Evolutionary conservation across 129 eudicot species (phyloP), one percentile per base, ranked within the genome.

Genomic region (Scalesia atractyloides): DNA sequence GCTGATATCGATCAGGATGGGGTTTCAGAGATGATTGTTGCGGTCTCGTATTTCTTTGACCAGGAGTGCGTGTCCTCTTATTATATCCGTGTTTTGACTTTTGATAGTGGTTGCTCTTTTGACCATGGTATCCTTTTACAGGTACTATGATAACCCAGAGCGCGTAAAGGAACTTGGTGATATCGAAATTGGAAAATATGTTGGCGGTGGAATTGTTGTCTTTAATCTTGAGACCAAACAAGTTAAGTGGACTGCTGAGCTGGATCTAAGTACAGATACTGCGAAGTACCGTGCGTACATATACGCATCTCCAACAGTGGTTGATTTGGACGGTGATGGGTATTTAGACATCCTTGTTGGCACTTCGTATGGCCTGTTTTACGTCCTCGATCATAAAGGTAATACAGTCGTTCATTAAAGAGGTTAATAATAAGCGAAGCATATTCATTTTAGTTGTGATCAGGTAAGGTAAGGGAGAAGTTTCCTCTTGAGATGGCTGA

Each of bases 401-500:
- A 73, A 80, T 76, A 39, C 37, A 59, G 46, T 50, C 9, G 18
- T 30, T 68, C 15, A 24, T 14, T 65, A 12, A 39, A 68, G 49
- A 59, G 37, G 74, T 34, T 71, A 50, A 19, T 48, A 26, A 4
- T 39, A 26, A 7, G 39, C 56, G 16, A 60, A 60, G 43, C n/a
- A 6, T 60, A 13, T 14, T 33, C 14, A 26, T 58, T 30, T 30
- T 26, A 13, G 34, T 68, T 26, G 70, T 72, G 48, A 72, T 77
- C 91, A 94, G 99, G 99, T 53, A 88, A 90, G 49, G 84, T 85
- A 60, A 83, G 99, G 84, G 96, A 94, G 58, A 90, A 90, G 57
- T 94, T 94, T 65, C 99, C 99, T 69, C 96, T 94, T 68, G 89
- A 84, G 66, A 90, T 94, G 99, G 99, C 99, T 84, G 97, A 90